phyloP scores from a whole-genome alignment of 192 early-diverging fungal species.

The Coemansia umbellata region DNA sequence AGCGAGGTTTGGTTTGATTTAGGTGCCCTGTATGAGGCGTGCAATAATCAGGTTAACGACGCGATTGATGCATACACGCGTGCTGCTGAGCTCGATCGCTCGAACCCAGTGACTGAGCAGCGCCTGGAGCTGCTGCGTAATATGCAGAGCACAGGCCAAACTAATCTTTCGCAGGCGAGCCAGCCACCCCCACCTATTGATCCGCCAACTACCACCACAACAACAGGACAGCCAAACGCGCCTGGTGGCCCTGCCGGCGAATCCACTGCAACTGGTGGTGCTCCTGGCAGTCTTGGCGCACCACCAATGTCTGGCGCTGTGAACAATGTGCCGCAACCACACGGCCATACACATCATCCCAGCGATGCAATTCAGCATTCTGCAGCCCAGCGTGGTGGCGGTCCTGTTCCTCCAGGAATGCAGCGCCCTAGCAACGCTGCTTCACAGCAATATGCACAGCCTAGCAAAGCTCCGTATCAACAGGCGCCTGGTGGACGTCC shows the following conservation, averaged over 20 bases:
- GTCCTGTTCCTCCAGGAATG: conserved; percentile 7
- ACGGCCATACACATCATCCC: conserved; percentile 17
- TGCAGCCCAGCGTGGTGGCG: conserved; percentile 1
- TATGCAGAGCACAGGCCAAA: conserved; percentile 41
- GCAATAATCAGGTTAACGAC: conserved; percentile 96
- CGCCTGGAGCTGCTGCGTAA: conserved; percentile 53
- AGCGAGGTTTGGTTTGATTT: conserved; percentile 98
- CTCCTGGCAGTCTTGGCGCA: conserved; percentile 36
- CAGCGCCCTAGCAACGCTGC: conserved; percentile 1
- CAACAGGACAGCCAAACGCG: conserved; percentile 44
- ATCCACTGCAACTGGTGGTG: conserved; percentile 18
- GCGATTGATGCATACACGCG: conserved; percentile 95
- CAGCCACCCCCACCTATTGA: conserved; percentile 43
- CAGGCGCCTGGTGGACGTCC: conserved; percentile 7
- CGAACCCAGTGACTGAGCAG: conserved; percentile 84
- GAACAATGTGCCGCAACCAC: conserved; percentile 3
- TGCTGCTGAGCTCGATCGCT: conserved; percentile 88
- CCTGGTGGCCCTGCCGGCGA: conserved; percentile 48
- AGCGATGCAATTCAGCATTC: conserved; percentile 10
- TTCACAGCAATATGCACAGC: conserved; percentile 9
- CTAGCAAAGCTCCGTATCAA: background rate
- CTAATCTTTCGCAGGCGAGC: conserved; percentile 17
- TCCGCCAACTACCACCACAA: conserved; percentile 25
- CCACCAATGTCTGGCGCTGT: conserved; percentile 27
- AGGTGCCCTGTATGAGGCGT: conserved; percentile 94